Evolutionary conservation across 2,329 filamentous ascomycete species (phyloP).

Genomic region (Pseudogymnoascus sp.): DNA sequence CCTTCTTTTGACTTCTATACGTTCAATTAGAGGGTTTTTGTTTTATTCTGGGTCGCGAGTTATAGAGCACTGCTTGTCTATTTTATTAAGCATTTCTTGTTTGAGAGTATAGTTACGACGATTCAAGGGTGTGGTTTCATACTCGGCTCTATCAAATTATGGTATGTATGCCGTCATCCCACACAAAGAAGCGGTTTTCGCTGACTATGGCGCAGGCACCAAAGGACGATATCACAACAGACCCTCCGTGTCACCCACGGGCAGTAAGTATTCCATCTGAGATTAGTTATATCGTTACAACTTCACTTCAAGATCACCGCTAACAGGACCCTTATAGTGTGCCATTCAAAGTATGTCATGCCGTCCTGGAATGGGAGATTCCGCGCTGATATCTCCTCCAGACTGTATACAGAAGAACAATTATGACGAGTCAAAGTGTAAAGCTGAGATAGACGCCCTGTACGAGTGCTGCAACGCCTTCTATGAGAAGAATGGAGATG

Average conservation of each 20-base stretch:
- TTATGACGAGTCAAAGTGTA: slow-evolving; percentile 80
- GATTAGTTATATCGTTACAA: background rate
- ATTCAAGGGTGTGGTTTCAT: background rate
- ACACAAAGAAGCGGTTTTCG: background rate
- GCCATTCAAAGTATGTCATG: slow-evolving; percentile 69
- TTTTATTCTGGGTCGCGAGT: background rate
- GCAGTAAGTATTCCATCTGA: slow-evolving; percentile 50
- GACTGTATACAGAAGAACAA: slow-evolving; percentile 78
- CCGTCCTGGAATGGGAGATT: slow-evolving; percentile 13
- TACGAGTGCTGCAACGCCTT: slow-evolving; percentile 92
- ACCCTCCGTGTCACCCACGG: slow-evolving; percentile 77
- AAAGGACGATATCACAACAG: slow-evolving; percentile 62
- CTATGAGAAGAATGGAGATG: slow-evolving; percentile 70
- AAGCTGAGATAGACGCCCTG: slow-evolving; percentile 67
- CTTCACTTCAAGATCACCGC: background rate
- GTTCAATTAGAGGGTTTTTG: background rate
- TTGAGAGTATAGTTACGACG: background rate
- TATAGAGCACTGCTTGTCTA: background rate
- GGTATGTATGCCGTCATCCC: background rate
- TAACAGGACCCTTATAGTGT: slow-evolving; percentile 46
- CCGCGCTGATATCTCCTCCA: slow-evolving; percentile 30
- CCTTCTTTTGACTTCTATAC: background rate
- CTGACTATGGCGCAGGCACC: slow-evolving; percentile 33
- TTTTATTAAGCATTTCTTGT: background rate
- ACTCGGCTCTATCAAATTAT: background rate